Evolutionary conservation across 2,329 filamentous ascomycete species (phyloP).

Genomic region (Hymenoscyphus occultus): DNA sequence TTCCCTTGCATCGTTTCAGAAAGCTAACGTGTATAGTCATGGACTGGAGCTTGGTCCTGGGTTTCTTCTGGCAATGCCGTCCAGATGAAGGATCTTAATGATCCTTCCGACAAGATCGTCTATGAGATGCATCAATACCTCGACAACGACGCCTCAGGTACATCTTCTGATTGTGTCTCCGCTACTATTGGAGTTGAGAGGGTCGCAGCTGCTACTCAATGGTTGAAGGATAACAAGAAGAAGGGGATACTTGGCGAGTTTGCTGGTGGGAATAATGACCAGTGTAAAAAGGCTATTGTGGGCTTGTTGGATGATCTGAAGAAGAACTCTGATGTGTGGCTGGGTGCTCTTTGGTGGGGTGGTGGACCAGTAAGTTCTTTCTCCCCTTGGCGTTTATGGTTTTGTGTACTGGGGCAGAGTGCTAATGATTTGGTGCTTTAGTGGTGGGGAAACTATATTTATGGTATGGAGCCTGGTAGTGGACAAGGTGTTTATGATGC

Average conservation of each 20-base stretch:
- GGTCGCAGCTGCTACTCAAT: slow-evolving; percentile 49
- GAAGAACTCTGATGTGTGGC: slow-evolving; percentile 51
- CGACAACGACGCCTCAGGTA: slow-evolving; percentile 53
- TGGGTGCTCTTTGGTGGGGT: slow-evolving; percentile 49
- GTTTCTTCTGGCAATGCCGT: slow-evolving; percentile 39
- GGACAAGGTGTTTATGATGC: background rate
- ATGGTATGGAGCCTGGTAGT: slow-evolving; percentile 44
- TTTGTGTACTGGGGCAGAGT: background rate
- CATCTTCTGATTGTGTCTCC: slow-evolving; percentile 47
- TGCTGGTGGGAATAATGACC: slow-evolving; percentile 49
- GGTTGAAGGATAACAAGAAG: slow-evolving; percentile 52
- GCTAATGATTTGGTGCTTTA: background rate
- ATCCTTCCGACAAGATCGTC: slow-evolving; percentile 51
- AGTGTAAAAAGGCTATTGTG: slow-evolving; percentile 48
- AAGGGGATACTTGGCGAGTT: slow-evolving; percentile 53
- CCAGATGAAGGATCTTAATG: slow-evolving; percentile 47
- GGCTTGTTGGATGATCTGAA: slow-evolving; percentile 48
- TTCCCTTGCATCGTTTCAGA: too few relatives aligned
- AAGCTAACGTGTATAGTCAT: slow-evolving; percentile 10
- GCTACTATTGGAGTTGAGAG: slow-evolving; percentile 52
- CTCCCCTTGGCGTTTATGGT: background rate
- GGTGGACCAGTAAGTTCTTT: slow-evolving; percentile 44
- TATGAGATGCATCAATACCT: slow-evolving; percentile 64
- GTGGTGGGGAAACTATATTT: slow-evolving; percentile 40
- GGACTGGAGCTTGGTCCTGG: slow-evolving; percentile 29